Percentiles rank a stretch among this genome's conserved stretches.
These are phyloP conservation scores for Rhodotorula sp. DNA, from an alignment of 1,284 basidiomycete genomes.

Conservation along the genomic window DNA sequence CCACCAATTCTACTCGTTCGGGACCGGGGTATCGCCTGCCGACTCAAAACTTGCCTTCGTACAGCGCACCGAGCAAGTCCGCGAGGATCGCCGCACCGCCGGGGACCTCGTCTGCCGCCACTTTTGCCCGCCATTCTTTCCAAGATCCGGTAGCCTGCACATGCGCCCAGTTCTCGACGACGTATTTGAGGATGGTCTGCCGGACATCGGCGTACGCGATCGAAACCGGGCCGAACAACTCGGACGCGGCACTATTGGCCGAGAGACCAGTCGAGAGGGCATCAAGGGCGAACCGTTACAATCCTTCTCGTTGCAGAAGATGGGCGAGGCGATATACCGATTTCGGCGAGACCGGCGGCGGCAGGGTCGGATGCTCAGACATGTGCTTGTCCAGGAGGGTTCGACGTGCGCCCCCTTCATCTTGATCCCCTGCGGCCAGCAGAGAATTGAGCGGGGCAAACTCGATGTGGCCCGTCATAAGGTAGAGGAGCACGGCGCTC, in stretches of 20 bases:
- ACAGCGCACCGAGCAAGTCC: neutral
- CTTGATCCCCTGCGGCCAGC: too few relatives aligned
- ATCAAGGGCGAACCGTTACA: neutral
- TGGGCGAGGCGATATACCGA: constrained; percentile 10
- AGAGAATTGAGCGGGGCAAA: constrained; percentile 4
- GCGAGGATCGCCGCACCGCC: neutral
- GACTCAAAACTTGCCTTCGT: too few relatives aligned
- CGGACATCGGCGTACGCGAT: neutral
- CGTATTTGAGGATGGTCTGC: neutral
- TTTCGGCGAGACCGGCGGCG: constrained; percentile 7
- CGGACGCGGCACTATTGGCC: neutral
- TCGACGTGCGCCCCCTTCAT: too few relatives aligned
- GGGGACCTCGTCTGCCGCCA: neutral
- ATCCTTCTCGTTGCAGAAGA: neutral
- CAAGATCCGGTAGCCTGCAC: neutral
- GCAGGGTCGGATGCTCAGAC: neutral
- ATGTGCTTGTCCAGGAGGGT: too few relatives aligned
- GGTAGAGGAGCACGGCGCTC: constrained; percentile 1
- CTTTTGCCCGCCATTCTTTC: neutral
- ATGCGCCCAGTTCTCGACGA: constrained; percentile 5
- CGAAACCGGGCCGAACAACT: neutral
- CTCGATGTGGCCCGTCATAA: constrained; percentile 1
- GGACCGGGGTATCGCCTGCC: too few relatives aligned
- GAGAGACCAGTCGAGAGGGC: neutral
- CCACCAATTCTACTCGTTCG: too few relatives aligned